Base-by-base conservation (phyloP, 2,329 filamentous ascomycete genomes). In the Magnaporthiopsis incrustans region DNA sequence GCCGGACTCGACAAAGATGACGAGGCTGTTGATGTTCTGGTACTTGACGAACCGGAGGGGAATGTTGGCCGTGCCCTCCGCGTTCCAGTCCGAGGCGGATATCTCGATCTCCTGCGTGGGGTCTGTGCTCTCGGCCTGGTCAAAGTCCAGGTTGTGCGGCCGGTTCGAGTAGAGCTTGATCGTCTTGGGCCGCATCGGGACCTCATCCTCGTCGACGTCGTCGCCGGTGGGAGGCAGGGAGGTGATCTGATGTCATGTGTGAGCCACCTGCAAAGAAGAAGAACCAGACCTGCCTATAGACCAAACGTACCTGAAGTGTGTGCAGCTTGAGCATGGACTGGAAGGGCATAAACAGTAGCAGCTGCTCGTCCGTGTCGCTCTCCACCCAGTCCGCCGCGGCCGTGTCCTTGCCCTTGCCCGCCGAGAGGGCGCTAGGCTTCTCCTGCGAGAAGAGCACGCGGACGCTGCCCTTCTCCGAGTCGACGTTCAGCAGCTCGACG, bases 321-420 rank as follows among this genome's bases (percentile, higher is more conserved):
- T 97, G 94, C 62, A 98, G 83, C 81, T 98, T 99, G 68, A 97
- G 75, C 60, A 87, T 91, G 38, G 89, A 86, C 75, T 93, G 89
- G 78, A 99, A 97, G 0, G 95, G 94, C 65, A 96, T 82, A 77
- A 89, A 98, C 60, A 99, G 83, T 84, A 98, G 90, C 67, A 99
- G 81, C 80, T 99, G 95, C 78, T 98, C 93, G 73, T 99, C 95
- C 50, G 94, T 96, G 73, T 97, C 94, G 75, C 92, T 97, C 81
- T 97, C 91, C 27, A 98, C 88, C 89, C 91, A 98, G 77, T 99
- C 94, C 73, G 85, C 86, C 44, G 79, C 77, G 12, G 77, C 75
- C 25, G 74, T 77, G 72, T 87, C 11, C 77, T 75, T 27, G 75
- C 77, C 72, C 59, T 87, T 87, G 64, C 78, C 82, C 70, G 86